Evolutionary conservation across 2,329 filamentous ascomycete species (phyloP).

Genomic region (Macrophomina pseudophaseolina): DNA sequence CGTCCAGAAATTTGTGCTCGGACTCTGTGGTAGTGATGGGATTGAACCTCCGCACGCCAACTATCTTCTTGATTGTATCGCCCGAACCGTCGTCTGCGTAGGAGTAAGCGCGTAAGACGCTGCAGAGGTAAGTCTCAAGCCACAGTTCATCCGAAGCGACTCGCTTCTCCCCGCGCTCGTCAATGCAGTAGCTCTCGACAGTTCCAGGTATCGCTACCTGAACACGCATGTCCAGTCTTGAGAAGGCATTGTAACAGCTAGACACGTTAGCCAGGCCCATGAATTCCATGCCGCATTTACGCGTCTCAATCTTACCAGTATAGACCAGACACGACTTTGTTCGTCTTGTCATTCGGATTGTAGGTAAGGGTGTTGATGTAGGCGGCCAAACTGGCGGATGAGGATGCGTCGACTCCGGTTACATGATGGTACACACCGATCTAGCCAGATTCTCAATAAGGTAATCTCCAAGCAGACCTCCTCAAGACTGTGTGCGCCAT

Average conservation of each 20-base stretch:
- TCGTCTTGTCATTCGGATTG: constrained; percentile 78
- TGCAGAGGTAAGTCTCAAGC: constrained; percentile 97
- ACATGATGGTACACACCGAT: constrained; percentile 97
- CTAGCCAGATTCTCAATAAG: constrained; percentile 51
- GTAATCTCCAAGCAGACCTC: background rate
- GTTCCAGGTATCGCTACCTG: constrained; percentile 96
- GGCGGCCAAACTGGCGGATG: constrained; percentile 92
- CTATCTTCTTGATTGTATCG: constrained; percentile 93
- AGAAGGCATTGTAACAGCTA: constrained; percentile 98
- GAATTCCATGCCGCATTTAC: background rate
- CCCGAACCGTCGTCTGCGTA: constrained; percentile 96
- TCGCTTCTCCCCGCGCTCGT: constrained; percentile 93
- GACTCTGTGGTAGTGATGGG: constrained; percentile 98
- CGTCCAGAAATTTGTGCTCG: constrained; percentile 93
- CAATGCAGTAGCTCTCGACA: constrained; percentile 96
- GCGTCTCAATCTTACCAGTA: constrained; percentile 72
- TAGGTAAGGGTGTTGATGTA: constrained; percentile 99
- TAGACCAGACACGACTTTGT: constrained; percentile 90
- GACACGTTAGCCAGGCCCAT: constrained; percentile 37
- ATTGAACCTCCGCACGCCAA: constrained; percentile 96
- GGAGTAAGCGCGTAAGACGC: constrained; percentile 89
- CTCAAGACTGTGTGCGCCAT: background rate
- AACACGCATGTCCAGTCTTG: constrained; percentile 95
- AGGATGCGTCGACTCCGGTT: constrained; percentile 94
- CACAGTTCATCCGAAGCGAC: constrained; percentile 92